phyloP scores from a whole-genome alignment of 768 basidiomycete species.

The Exidia glandulosa region DNA sequence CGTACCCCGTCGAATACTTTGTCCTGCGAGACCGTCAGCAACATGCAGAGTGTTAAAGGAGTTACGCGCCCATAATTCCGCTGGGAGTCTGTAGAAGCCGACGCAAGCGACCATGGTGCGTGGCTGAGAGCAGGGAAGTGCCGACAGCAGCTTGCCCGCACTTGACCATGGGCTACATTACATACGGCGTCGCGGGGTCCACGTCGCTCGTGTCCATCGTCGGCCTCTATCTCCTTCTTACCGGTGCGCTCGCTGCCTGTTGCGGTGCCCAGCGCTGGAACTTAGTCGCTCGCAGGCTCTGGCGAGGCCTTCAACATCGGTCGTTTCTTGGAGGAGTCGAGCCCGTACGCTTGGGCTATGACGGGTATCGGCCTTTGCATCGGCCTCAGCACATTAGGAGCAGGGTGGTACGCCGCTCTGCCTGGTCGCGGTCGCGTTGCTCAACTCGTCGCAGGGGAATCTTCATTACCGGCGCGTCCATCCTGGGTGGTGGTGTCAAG shows the following conservation, averaged over 20 bases:
- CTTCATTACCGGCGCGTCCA: slow-evolving; percentile 92
- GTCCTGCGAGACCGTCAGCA: not conserved
- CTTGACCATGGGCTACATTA: slow-evolving; percentile 20
- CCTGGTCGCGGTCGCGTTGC: not conserved
- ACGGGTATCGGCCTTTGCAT: slow-evolving; percentile 88
- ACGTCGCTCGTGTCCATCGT: slow-evolving; percentile 51
- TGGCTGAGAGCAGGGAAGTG: not conserved
- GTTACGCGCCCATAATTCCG: not conserved
- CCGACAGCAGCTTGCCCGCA: not conserved
- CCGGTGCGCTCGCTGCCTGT: slow-evolving; percentile 39
- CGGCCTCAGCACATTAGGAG: slow-evolving; percentile 86
- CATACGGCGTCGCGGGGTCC: slow-evolving; percentile 24
- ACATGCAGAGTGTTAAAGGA: not conserved
- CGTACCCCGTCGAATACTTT: not conserved
- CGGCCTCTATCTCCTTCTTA: slow-evolving; percentile 82
- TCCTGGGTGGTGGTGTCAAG: slow-evolving; percentile 90
- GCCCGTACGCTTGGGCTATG: slow-evolving; percentile 87
- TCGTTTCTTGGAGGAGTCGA: slow-evolving; percentile 85
- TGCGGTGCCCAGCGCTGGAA: not conserved
- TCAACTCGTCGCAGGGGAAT: slow-evolving; percentile 63
- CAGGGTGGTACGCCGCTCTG: slow-evolving; percentile 62
- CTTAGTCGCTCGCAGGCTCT: slow-evolving; percentile 38
- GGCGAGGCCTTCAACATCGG: slow-evolving; percentile 93
- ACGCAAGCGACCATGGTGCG: not conserved
- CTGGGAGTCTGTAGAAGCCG: not conserved